Base-by-base conservation (phyloP, 2,329 filamentous ascomycete genomes). In the Boeremia exigua region DNA sequence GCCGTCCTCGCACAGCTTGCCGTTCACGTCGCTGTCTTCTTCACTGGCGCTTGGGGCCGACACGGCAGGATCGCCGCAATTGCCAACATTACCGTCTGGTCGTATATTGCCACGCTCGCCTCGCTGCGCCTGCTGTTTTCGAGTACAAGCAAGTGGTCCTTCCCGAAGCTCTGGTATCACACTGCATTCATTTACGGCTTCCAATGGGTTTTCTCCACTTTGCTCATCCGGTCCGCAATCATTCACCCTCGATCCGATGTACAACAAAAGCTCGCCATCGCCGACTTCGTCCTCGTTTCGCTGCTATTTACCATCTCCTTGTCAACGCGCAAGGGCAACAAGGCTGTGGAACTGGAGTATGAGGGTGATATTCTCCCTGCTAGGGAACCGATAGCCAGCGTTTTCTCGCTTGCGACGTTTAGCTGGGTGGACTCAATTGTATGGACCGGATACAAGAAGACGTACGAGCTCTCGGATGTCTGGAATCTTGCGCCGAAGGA, bases 401-500 rank as follows among this genome's bases (percentile, higher is more conserved):
- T 98, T 6, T 86, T 98, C 59, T 98, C 95, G 2, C 81, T 96
- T 39, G 87, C 88, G 19, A 95, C 92, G 2, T 99, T 97, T 73
- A 81, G 86, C 17, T 99, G 95, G 95, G 86, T 97, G 17, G 93
- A 98, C 75, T 78, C 88, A 0, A 89, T 99, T 62, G 88, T 99
- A 38, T 92, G 88, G 86, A 87, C 89, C 64, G 95, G 95, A 12
- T 98, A 93, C 81, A 89, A 87, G 72, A 87, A 91, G 72, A 86
- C 92, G 0, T 84, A 96, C 59, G 92, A 96, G 68, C 84, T 98
- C 63, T 78, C 86, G 27, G 88, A 93, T 73, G 91, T 99, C 3
- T 99, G 95, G 95, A 97, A 98, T 69, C 77, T 99, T 58, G 79
- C 91, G 15, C 86, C 92, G 30, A 91, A 87, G 69, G 93, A 98